Conservation (phyloP, 2,329 filamentous ascomycete genomes). For the Penicillium aurantiogriseum region DNA sequence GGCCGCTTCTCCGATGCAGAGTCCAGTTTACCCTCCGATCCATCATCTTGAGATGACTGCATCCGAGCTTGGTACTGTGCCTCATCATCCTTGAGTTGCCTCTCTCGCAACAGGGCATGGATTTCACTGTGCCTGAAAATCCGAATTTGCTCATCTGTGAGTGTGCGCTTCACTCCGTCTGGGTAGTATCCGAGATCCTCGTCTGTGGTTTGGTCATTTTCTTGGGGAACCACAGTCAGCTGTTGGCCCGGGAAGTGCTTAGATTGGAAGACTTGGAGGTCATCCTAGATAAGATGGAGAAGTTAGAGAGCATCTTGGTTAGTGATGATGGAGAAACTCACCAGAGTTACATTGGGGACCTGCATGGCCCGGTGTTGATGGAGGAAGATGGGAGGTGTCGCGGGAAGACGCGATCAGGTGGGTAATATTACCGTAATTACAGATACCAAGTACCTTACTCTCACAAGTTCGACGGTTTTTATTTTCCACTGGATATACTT, state of each 20-base stretch:
- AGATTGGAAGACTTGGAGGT: conserved; percentile 58
- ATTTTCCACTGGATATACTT: too few species aligned
- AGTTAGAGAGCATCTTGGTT: not conserved
- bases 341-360: conserved; percentile 38
- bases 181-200: conserved; percentile 78
- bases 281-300: conserved; percentile 48
- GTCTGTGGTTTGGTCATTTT: conserved; percentile 31
- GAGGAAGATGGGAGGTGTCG: conserved; percentile 2
- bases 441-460: not conserved
- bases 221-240: conserved; percentile 3
- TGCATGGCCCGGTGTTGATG: conserved; percentile 16
- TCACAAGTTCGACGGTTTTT: too few species aligned
- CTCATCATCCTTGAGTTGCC: conserved; percentile 36
- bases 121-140: conserved; percentile 91
- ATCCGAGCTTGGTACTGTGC: conserved; percentile 20
- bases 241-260: conserved; percentile 53
- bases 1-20: not conserved
- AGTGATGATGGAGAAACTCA: conserved; percentile 17
- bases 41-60: not conserved
- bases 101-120: conserved; percentile 63
- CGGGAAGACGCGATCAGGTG: conserved; percentile 13
- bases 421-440: conserved; percentile 8
- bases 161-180: conserved; percentile 81
- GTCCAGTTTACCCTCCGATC: not conserved
- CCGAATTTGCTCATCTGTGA: conserved; percentile 86